Evolutionary conservation across 345 rosid species (phyloP).

Genomic region (Syzygium grande): DNA sequence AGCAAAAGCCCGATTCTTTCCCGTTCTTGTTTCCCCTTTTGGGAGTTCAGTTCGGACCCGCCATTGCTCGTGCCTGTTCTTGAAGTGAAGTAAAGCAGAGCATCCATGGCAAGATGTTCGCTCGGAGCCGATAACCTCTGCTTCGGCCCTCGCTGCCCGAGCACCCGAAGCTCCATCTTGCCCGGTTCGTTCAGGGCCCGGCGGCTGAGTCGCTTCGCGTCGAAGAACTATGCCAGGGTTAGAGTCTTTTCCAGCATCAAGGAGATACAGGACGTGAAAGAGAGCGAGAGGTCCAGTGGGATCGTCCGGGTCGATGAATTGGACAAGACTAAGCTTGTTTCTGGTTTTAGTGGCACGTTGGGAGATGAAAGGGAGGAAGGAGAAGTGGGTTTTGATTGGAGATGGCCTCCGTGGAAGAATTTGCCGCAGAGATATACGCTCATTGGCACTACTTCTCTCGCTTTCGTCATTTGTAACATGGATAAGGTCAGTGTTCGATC

Average conservation of each 20-base stretch:
- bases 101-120: constrained; percentile 50
- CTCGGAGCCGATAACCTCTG: constrained; percentile 27
- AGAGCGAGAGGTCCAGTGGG: constrained; percentile 13
- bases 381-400: constrained; percentile 43
- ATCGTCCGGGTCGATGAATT: constrained; percentile 26
- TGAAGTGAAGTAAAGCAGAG: neutral
- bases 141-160: constrained; percentile 19
- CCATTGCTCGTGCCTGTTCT: neutral
- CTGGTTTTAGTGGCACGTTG: constrained; percentile 9
- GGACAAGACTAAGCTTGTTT: constrained; percentile 4
- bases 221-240: constrained; percentile 15
- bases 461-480: constrained; percentile 93
- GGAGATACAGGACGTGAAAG: constrained; percentile 48
- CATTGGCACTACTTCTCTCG: constrained; percentile 79
- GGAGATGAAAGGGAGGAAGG: neutral
- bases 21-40: neutral
- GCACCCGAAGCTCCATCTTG: constrained; percentile 20
- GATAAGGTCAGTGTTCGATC: constrained; percentile 48
- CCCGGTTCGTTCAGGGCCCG: constrained; percentile 6
- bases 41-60: neutral
- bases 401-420: constrained; percentile 80
- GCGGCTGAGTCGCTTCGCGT: neutral
- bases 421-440: constrained; percentile 74
- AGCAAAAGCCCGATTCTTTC: neutral
- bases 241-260: constrained; percentile 47